Conservation (phyloP, 2,329 filamentous ascomycete genomes). For the Nothophoma quercina region DNA sequence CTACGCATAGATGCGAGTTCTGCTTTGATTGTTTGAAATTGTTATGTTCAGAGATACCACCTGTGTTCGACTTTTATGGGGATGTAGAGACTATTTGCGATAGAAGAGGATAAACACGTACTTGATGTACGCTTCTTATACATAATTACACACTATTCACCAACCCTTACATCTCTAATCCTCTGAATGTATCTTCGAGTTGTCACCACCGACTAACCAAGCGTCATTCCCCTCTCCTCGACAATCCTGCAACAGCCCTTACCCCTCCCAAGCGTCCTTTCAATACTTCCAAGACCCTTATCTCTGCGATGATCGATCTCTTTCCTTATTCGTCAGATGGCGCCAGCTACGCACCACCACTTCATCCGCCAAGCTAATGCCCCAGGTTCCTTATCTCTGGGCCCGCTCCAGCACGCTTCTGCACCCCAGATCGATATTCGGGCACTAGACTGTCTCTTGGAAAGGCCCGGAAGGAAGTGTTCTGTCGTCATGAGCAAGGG, state of each 20-base stretch:
- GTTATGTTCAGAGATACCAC: constrained; percentile 25
- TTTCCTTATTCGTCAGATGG: not conserved
- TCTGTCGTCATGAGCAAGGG: too few species aligned
- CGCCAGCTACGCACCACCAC: not conserved
- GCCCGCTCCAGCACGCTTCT: too few species aligned
- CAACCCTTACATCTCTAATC: not conserved
- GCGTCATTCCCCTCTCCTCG: not conserved
- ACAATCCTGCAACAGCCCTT: not conserved
- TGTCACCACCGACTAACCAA: not conserved
- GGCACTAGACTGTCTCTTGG: too few species aligned
- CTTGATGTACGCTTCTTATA: constrained; percentile 15
- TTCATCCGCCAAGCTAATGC: not conserved
- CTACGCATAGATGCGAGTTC: constrained; percentile 10
- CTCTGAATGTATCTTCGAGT: not conserved
- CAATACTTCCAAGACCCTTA: too few species aligned
- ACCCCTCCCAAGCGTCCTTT: not conserved
- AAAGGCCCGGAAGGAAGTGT: too few species aligned
- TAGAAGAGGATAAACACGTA: constrained; percentile 7
- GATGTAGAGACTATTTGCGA: constrained; percentile 2
- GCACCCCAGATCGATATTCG: too few species aligned
- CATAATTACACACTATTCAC: constrained; percentile 9
- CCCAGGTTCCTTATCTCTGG: constrained; percentile 8
- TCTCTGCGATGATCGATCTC: too few species aligned
- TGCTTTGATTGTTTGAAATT: constrained; percentile 11
- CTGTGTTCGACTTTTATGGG: constrained; percentile 9